Conservation (phyloP, 352 stramenopile species). For the Peronospora destructor region DNA sequence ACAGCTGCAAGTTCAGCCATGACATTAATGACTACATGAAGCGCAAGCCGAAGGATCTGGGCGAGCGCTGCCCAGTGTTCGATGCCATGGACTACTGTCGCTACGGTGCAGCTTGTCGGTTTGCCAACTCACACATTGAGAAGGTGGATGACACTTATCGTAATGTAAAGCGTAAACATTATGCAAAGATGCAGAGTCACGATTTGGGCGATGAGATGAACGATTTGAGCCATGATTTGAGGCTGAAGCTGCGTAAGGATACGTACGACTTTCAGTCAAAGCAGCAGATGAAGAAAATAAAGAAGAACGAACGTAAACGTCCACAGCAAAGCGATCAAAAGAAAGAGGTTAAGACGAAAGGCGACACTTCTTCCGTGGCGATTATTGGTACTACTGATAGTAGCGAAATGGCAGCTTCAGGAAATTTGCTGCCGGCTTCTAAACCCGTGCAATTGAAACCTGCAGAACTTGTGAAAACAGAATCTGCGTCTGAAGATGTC, state of each 20-base stretch:
- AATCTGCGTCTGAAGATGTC: constrained; percentile 5
- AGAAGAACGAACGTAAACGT: constrained; percentile 40
- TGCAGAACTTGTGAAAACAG: background rate
- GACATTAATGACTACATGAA: constrained; percentile 80
- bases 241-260: constrained; percentile 87
- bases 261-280: constrained; percentile 87
- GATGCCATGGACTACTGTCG: constrained; percentile 81
- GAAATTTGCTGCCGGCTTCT: background rate
- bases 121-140: constrained; percentile 83
- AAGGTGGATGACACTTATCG: constrained; percentile 36
- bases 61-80: constrained; percentile 72
- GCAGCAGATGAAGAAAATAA: constrained; percentile 57
- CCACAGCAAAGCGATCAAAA: constrained; percentile 27
- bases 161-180: constrained; percentile 40
- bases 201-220: constrained; percentile 67
- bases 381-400: background rate
- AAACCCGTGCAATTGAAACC: constrained; percentile 2
- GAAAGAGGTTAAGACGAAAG: constrained; percentile 8
- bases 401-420: background rate
- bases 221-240: constrained; percentile 79
- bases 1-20: constrained; percentile 85
- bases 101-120: constrained; percentile 89
- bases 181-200: constrained; percentile 16
- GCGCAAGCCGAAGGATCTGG: constrained; percentile 79
- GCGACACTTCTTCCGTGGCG: background rate